phyloP scores from a whole-genome alignment of 768 basidiomycete genomes.

The Naganishia kalamii region DNA sequence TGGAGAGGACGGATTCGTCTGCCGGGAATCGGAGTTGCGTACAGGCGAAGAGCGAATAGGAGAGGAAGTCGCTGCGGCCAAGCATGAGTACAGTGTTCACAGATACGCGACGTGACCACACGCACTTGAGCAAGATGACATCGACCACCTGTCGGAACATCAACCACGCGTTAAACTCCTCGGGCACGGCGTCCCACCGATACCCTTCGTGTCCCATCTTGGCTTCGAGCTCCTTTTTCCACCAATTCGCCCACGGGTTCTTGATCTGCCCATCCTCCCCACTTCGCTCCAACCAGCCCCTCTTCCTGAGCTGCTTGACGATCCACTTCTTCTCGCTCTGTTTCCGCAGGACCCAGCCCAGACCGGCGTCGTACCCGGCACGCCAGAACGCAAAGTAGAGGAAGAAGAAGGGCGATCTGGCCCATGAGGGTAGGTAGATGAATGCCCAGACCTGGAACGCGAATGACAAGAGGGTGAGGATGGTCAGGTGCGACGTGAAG shows the following conservation, averaged over 20 bases:
- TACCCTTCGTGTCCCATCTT: constrained; percentile 92
- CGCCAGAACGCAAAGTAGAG: constrained; percentile 92
- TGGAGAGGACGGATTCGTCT: constrained; percentile 64
- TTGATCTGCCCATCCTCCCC: constrained; percentile 40
- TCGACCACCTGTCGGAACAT: constrained; percentile 94
- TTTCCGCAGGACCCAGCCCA: constrained; percentile 87
- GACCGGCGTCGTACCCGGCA: constrained; percentile 79
- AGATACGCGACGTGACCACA: constrained; percentile 27
- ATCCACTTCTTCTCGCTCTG: constrained; percentile 96
- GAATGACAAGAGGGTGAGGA: constrained; percentile 74
- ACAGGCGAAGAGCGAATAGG: constrained; percentile 92
- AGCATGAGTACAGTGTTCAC: background rate
- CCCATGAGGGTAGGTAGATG: constrained; percentile 52
- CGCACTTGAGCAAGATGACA: constrained; percentile 88
- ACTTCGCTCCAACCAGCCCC: constrained; percentile 83
- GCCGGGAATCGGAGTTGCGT: constrained; percentile 82
- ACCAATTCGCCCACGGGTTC: constrained; percentile 62
- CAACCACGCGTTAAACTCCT: constrained; percentile 95
- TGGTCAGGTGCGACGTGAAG: constrained; percentile 60
- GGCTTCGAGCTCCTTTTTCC: constrained; percentile 71
- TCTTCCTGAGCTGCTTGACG: constrained; percentile 65
- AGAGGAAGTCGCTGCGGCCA: constrained; percentile 71
- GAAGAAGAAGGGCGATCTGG: constrained; percentile 60
- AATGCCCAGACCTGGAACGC: constrained; percentile 72
- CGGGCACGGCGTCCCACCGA: constrained; percentile 81